Evolutionary conservation across 768 basidiomycete species (phyloP).

Genomic region (Leccinum fibrillosum): DNA sequence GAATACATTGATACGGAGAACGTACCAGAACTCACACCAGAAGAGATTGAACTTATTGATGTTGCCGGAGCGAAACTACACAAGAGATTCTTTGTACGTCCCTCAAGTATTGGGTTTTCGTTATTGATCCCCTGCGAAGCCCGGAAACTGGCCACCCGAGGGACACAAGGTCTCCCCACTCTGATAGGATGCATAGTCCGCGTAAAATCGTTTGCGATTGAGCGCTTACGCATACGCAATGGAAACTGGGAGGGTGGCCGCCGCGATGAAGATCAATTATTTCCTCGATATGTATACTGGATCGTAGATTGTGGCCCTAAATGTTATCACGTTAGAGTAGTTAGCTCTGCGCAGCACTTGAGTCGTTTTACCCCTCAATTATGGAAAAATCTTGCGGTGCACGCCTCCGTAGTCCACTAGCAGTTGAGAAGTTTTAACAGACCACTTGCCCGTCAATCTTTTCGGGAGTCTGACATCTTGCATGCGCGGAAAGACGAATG

Average conservation of each 20-base stretch:
- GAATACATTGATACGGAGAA: conserved; percentile 32
- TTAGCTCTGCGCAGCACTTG: too few relatives aligned
- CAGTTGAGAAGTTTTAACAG: too few relatives aligned
- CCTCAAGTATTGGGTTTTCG: background rate
- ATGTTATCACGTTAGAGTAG: background rate
- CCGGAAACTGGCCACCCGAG: conserved; percentile 20
- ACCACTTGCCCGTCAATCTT: too few relatives aligned
- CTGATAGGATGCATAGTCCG: background rate
- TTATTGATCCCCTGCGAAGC: conserved; percentile 12
- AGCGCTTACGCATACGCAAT: background rate
- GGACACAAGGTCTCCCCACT: background rate
- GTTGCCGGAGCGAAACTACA: conserved; percentile 22
- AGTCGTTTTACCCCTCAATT: too few relatives aligned
- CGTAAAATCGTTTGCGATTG: background rate
- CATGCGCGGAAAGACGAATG: too few relatives aligned
- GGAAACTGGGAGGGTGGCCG: background rate
- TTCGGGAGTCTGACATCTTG: too few relatives aligned
- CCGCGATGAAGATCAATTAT: background rate
- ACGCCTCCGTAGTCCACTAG: too few relatives aligned
- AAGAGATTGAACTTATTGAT: conserved; percentile 26
- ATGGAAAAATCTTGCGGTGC: too few relatives aligned
- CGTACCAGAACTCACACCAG: conserved; percentile 25
- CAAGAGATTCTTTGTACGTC: conserved; percentile 27
- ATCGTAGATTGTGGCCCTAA: background rate
- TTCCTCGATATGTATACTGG: background rate